Evolutionary conservation across 2,329 filamentous ascomycete genomes (phyloP), one percentile per base, ranked within the genome.

Genomic region (Biscogniauxia mediterranea): DNA sequence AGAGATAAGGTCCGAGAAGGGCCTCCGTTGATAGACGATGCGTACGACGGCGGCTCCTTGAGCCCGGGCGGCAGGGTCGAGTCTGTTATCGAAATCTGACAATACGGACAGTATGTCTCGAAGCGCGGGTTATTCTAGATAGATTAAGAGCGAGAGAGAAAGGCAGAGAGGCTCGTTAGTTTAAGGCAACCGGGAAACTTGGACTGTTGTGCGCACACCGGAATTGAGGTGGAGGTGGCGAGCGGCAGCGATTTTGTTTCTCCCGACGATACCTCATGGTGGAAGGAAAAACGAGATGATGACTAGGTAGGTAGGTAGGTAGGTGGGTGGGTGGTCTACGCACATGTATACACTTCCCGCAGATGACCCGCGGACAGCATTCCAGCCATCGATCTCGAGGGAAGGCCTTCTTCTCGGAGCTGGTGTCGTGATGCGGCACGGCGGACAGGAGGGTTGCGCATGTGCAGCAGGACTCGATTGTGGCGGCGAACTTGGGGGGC

Each of bases 361-460:
- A 95, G 70, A 94, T 90, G 49, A 86, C 79, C 58, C 91, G 83
- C 52, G 79, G 79, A 74, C 91, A 94, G 74, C 91, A 94, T 38
- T 82, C 81, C 28, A 92, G 79, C 63, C 81, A 78, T 56, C 89
- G 84, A 70, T 89, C 83, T 54, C 81, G 78, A 25, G 83, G 80
- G 2, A 84, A 76, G n/a, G n/a, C n/a, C 15, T 84, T 81, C 71
- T 89, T 91, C 77, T 89, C 87, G 61, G 81, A 80, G 66, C 11
- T 32, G 28, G 83, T 77, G 68, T 80, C 81, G 26, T 80, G 77
- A 38, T 81, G 79, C 56, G 82, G 79, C 28, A 84, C 79, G 4
- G 82, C 78, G 52, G 82, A 79, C 25, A 92, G 81, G 25, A 88
- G 76, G 23, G 79, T 80, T 28, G 89, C 87, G 75, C 89, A 93